A percentile compares a stretch with the other conserved stretches of the same genome.
Evolutionary conservation across 2,329 filamentous ascomycete genomes (phyloP).

Genomic region (Ceratocystis eucalypticola): DNA sequence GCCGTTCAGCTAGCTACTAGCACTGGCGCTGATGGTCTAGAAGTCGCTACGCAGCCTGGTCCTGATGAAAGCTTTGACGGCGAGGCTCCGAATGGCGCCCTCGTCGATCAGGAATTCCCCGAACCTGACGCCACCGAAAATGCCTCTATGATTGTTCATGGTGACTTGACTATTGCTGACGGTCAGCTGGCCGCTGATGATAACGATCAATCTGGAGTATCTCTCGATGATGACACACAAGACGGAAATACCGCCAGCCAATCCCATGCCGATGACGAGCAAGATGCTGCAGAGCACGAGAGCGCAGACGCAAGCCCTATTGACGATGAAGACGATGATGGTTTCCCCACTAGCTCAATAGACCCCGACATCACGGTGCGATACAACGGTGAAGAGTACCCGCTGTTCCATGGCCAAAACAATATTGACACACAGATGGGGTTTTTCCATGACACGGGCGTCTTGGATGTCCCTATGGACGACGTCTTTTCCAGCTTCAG

Average conservation of each 20-base stretch:
- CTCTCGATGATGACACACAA: slow-evolving; percentile 1
- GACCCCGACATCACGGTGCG: slow-evolving; percentile 30
- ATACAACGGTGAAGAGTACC: slow-evolving; percentile 33
- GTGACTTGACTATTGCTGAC: slow-evolving; percentile 9
- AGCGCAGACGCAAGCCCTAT: slow-evolving; percentile 14
- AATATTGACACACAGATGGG: slow-evolving; percentile 26
- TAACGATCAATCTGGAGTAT: slow-evolving; percentile 21
- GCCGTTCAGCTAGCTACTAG: too few species aligned
- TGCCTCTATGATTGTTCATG: slow-evolving; percentile 6
- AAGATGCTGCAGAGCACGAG: slow-evolving; percentile 17
- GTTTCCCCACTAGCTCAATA: slow-evolving; percentile 10
- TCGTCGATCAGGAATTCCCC: slow-evolving; percentile 26
- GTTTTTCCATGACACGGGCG: slow-evolving; percentile 34
- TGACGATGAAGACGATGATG: slow-evolving; percentile 21
- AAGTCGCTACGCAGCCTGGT: slow-evolving; percentile 20
- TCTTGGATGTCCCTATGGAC: slow-evolving; percentile 33
- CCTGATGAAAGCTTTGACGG: slow-evolving; percentile 21
- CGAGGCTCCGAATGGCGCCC: slow-evolving; percentile 19
- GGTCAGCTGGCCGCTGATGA: neutral
- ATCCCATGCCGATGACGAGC: slow-evolving; percentile 22
- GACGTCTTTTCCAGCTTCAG: slow-evolving; percentile 34
- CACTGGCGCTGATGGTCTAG: neutral
- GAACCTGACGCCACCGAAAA: slow-evolving; percentile 19
- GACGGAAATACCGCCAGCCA: slow-evolving; percentile 21
- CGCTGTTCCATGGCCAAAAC: slow-evolving; percentile 27